A percentile compares a stretch with the other conserved stretches of the same genome.
Conservation (phyloP, 2,329 filamentous ascomycete species). For the Sarocladium strictum region DNA sequence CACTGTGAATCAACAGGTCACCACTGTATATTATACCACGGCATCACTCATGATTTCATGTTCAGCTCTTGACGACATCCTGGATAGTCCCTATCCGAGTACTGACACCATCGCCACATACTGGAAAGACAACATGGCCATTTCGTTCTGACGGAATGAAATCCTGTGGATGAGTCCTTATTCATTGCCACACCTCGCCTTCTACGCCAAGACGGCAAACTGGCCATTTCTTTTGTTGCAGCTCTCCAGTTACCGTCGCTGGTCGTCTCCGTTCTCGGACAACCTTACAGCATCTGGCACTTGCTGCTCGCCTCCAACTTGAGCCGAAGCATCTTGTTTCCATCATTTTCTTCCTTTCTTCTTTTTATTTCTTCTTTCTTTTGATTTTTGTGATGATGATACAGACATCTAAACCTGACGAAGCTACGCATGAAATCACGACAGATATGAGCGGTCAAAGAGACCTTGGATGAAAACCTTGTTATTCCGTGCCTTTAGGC, state of each 20-base stretch:
- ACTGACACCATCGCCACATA: background rate
- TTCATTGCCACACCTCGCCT: background rate
- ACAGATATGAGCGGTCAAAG: conserved; percentile 9
- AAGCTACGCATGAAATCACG: conserved; percentile 9
- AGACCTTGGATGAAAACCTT: conserved; percentile 4
- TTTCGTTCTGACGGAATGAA: background rate
- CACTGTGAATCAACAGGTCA: conserved; percentile 27
- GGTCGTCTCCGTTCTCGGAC: background rate
- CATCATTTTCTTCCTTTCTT: background rate
- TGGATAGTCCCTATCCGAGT: conserved; percentile 10
- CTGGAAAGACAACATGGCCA: background rate
- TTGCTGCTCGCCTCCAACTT: background rate
- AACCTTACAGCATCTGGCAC: background rate
- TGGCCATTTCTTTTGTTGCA: background rate
- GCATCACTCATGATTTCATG: conserved; percentile 8
- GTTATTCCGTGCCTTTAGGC: background rate
- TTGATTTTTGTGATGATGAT: conserved; percentile 4
- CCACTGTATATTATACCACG: conserved; percentile 5
- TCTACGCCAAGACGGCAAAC: conserved; percentile 5
- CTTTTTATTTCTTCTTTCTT: background rate
- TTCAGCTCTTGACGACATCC: conserved; percentile 20
- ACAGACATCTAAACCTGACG: conserved; percentile 9
- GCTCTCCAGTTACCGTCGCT: background rate
- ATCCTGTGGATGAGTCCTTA: conserved; percentile 6
- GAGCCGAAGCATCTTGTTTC: background rate